Base-by-base conservation (phyloP, 352 stramenopile genomes). In the Phytopythium vexans region DNA sequence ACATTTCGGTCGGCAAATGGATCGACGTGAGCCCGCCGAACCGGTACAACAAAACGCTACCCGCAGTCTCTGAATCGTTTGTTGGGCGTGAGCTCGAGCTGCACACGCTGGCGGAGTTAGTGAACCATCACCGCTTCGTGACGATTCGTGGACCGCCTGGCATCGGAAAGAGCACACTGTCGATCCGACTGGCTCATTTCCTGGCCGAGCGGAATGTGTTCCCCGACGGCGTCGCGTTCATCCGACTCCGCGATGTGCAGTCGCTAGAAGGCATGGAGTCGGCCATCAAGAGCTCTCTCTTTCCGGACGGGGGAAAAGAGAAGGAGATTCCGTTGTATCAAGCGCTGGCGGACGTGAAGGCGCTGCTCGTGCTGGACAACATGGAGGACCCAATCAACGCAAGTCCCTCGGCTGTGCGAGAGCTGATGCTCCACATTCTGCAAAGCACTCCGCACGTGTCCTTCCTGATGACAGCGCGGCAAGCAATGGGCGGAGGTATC, bases 351-450 rank as follows among this genome's bases (percentile, higher is more conserved):
- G 77, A 90, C 9, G 55, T 75, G 58, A 82, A 78, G 12, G 59
- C 87, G 50, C 57, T 92, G 47, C 56, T 92, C 12, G 73, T 92
- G 37, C 70, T 92, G 63, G 82, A 92, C 66, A 89, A 92, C 62
- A 88, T 90, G 75, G 79, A 92, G 53, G 82, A 92, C 46, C 77
- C 79, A 21, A 82, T 86, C 58, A 88, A 88, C 49, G 72, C 81
- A 1, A 83, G 81, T 11, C 76, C 77, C 4, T 66, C 74, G 3
- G 46, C 59, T n/a, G 68, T 83, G 15, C 75, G 75, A 9, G 68
- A 86, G 14, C 89, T 88, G 35, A 41, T 92, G 33, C 46, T 89
- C 12, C 68, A 87, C 14, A 45, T 92, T 39, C 65, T 92, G 11
- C 77, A 88, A 45, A 81, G 73, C 34, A 88, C 72, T 0, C 71